Evolutionary conservation across 257 asterid genomes (phyloP).

Genomic region (Lithospermum erythrorhizon): DNA sequence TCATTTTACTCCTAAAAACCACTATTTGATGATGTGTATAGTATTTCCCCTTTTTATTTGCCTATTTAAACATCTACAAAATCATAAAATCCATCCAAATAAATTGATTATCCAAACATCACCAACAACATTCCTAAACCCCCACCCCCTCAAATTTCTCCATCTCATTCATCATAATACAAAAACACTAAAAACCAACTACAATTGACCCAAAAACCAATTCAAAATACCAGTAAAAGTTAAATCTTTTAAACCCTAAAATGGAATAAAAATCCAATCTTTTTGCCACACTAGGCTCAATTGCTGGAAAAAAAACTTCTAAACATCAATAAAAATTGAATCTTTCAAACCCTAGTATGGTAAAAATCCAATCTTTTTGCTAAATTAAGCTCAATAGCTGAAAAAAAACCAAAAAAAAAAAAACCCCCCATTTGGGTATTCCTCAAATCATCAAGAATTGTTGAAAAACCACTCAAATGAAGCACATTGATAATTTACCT

Average conservation of each 20-base stretch:
- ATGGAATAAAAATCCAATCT: too few relatives aligned
- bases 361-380: too few relatives aligned
- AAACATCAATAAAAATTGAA: too few relatives aligned
- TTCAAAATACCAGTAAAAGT: too few relatives aligned
- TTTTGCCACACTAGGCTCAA: too few relatives aligned
- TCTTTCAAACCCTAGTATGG: too few relatives aligned
- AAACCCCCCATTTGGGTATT: conserved; percentile 23
- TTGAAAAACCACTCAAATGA: conserved; percentile 36
- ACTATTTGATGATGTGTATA: too few relatives aligned
- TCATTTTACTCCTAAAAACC: too few relatives aligned
- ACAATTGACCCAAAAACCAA: not conserved
- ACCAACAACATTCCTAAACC: conserved; percentile 6
- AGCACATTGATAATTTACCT: conserved; percentile 73
- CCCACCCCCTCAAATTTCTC: not conserved
- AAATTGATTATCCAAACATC: conserved; percentile 16
- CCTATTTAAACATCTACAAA: conserved; percentile 15
- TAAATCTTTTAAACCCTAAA: too few relatives aligned
- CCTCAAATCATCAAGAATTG: conserved; percentile 27
- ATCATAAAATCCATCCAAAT: conserved; percentile 6
- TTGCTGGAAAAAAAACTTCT: too few relatives aligned
- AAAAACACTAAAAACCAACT: too few relatives aligned
- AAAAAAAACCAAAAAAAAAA: conserved; percentile 1
- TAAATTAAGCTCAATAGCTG: too few relatives aligned
- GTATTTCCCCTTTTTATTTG: conserved; percentile 5
- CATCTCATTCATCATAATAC: not conserved